Evolutionary conservation across 1,139 yeast species (phyloP).

Genomic region (Kodamaea derodonti): DNA sequence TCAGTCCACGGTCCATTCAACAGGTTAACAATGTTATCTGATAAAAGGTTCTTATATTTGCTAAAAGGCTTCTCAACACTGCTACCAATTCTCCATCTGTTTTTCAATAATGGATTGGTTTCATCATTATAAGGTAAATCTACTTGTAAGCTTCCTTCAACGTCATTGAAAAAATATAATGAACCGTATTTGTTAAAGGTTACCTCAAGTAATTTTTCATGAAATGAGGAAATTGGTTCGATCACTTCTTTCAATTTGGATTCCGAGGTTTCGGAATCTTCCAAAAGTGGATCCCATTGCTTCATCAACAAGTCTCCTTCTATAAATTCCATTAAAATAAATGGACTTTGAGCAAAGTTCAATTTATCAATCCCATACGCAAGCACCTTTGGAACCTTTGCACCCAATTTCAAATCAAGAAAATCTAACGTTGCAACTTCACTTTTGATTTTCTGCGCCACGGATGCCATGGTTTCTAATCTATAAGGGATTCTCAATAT

Average conservation of each 20-base stretch:
- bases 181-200: slow-evolving; percentile 77
- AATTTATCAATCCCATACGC: slow-evolving; percentile 63
- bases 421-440: slow-evolving; percentile 95
- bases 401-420: slow-evolving; percentile 48
- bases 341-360: slow-evolving; percentile 69
- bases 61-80: slow-evolving; percentile 75
- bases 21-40: slow-evolving; percentile 41
- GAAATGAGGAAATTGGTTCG: slow-evolving; percentile 60
- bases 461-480: slow-evolving; percentile 58
- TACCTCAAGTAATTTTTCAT: slow-evolving; percentile 45
- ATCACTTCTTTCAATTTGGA: slow-evolving; percentile 52
- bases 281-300: slow-evolving; percentile 78
- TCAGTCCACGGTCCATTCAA: slow-evolving; percentile 74
- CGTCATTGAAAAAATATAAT: slow-evolving; percentile 68
- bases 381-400: slow-evolving; percentile 68
- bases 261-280: slow-evolving; percentile 34
- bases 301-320: slow-evolving; percentile 83
- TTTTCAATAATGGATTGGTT: slow-evolving; percentile 45
- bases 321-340: slow-evolving; percentile 72
- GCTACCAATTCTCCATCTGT: slow-evolving; percentile 92
- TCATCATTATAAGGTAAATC: slow-evolving; percentile 66
- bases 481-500: slow-evolving; percentile 85
- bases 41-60: slow-evolving; percentile 55
- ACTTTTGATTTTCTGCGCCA: slow-evolving; percentile 67
- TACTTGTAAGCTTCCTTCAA: slow-evolving; percentile 34